Conservation (phyloP, 2,329 filamentous ascomycete genomes). For the Beauveria rudraprayagi region DNA sequence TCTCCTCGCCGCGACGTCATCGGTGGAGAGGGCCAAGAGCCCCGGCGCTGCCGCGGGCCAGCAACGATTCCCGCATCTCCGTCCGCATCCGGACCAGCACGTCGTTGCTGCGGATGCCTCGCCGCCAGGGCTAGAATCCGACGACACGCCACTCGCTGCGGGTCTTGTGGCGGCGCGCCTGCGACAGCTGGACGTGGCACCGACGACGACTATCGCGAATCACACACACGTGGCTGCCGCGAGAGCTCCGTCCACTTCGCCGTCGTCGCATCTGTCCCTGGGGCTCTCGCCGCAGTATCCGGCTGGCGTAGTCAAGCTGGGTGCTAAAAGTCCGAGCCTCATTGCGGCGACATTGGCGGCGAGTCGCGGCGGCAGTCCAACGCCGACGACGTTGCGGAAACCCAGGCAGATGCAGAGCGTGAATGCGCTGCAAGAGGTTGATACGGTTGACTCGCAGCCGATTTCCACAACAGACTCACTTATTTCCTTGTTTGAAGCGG, state of each 20-base stretch:
- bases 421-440: conserved; percentile 20
- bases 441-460: conserved; percentile 39
- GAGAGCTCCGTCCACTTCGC: conserved; percentile 10
- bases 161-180: conserved; percentile 17
- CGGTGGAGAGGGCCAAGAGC: conserved; percentile 14
- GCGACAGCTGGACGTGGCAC: conserved; percentile 18
- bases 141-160: conserved; percentile 10
- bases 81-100: conserved; percentile 24
- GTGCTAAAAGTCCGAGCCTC: conserved; percentile 46
- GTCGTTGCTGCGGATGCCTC: conserved; percentile 28
- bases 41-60: conserved; percentile 9
- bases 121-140: conserved; percentile 18
- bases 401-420: conserved; percentile 24
- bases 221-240: not conserved
- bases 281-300: not conserved
- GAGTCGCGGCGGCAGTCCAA: conserved; percentile 40
- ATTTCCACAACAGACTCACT: conserved; percentile 57
- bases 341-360: conserved; percentile 50
- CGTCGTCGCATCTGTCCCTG: not conserved
- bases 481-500: conserved; percentile 58
- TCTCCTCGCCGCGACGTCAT: conserved; percentile 36
- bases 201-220: not conserved
- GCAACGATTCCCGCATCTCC: conserved; percentile 16
- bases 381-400: conserved; percentile 18
- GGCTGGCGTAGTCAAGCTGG: conserved; percentile 17